Base-by-base conservation (phyloP, 1,284 basidiomycete species). In the Cryptococcus floricola region DNA sequence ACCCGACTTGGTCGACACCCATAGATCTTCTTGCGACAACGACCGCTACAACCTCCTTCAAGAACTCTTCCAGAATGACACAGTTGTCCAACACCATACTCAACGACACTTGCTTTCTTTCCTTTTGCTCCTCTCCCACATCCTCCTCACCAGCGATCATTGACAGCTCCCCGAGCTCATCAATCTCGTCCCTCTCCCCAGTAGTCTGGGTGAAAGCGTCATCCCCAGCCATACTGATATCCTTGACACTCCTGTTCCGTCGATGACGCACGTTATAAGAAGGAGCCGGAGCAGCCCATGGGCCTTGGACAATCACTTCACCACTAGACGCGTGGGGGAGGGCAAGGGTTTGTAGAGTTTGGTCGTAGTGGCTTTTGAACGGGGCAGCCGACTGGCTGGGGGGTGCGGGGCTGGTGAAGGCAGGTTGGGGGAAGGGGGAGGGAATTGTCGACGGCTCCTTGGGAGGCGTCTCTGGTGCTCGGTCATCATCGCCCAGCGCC, bases 41-140 rank as follows among this genome's bases (percentile, higher is more conserved):
- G 57, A 95, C 87, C 19, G 90, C 90, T 31, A 87, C 85, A 49
- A 96, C 78, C 75, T 98, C 95, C 79, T 98, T 96, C 66, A 98
- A 87, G 57, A 88, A 87, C 77, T 98, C 95, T 76, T 98, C 94
- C 59, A 98, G 75, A 50, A 98, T 85, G 19, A 98, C 91, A 27
- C 94, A 87, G 70, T 98, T 98, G 74, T 98, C 96, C 66, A 98
- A 78, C 56, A 61, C 58, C 39, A 16, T 53, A 55, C 57, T 60
- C 48, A 62, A 27, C 7, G 50, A 60, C 50, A 57, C 49, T 53
- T 47, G 50, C 45, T 48, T 53, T 53, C 12, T 56, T 64, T 54
- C 51, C 73, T 70, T 43, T 23, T 23, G 23, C 31, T 34, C 10
- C 10, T 34, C 31, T 34, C 10, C 31, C 31, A 10, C 31, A 7